Base-by-base conservation (phyloP, 1,139 yeast species). In the Geotrichum macrosporum region DNA sequence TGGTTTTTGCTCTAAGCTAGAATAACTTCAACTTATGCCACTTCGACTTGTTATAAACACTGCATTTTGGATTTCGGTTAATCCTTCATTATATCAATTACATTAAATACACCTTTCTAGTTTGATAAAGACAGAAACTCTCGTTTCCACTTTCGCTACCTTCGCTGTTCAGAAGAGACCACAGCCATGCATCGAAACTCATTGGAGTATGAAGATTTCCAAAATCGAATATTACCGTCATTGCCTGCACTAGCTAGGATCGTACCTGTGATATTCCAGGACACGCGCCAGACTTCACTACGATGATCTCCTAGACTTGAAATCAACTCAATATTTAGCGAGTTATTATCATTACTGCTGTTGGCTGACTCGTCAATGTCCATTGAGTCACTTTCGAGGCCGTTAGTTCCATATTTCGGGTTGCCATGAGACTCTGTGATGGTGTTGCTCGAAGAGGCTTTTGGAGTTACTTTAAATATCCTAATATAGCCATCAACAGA, bases 111-210 rank as follows among this genome's bases (percentile, higher is more conserved):
- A n/a, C n/a, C n/a, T n/a, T n/a, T n/a, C n/a, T n/a, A n/a, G n/a
- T n/a, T n/a, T n/a, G n/a, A n/a, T n/a, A n/a, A n/a, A n/a, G n/a
- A n/a, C n/a, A n/a, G n/a, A n/a, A n/a, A n/a, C n/a, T n/a, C n/a
- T n/a, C n/a, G n/a, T n/a, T n/a, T n/a, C n/a, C n/a, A n/a, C 16
- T 18, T 16, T n/a, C 9, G 20, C 10, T n/a, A 16, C 10, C 32
- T 42, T 13, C 62, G 54, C 45, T 61, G 63, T 41, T 82, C 84
- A 3, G 92, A 85, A 55, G 84, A 78, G 18, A 89, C 81, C 15
- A 86, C 89, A 54, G 95, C 85, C 81, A 89, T 81, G 63, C 96
- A 88, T 66, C 84, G 88, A 76, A 89, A 92, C 60, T 85, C 88
- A 57, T 84, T 84, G 53, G 84, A 75, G 63, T 84, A 87, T 37